Base-by-base conservation (phyloP, 495 filamentous ascomycete species). In the Penicillium alfredii region DNA sequence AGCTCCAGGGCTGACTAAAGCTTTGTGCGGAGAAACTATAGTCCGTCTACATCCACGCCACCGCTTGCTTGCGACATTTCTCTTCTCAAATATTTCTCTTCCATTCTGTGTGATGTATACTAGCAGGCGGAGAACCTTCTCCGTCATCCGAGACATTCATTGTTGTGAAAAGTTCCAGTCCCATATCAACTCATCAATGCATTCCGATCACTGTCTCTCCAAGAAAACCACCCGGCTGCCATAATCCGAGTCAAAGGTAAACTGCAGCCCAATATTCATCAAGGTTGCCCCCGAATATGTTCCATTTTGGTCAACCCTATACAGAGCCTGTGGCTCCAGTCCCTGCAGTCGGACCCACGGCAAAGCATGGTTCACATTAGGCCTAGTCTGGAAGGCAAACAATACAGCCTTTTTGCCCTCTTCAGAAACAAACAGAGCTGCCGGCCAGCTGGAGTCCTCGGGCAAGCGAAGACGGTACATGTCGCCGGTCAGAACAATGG, bases 361-460 rank as follows among this genome's bases (percentile, higher is more conserved):
- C 13, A 59, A 42, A 3, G 69, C 35, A 8, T 68, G 66, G 36
- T 73, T 70, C 4, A 72, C 42, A 15, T 50, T 58, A 0, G 64
- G 57, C 7, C 52, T 50, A 13, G 68, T 51, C 49, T 74, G 69
- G 54, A 74, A 76, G 9, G 56, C 63, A 40, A 76, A 76, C 8
- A 76, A 45, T 0, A 73, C 68, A 7, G 51, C 66, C 32, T 62
- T 51, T 8, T 39, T 45, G 2, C 49, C 57, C 38, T 69, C 66
- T 6, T 64, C 55, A 0, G 65, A 61, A n/a, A 72, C 57, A 41
- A 74, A 74, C 51, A 69, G 55, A 17, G 61, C 71, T 16, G 71
- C 72, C 8, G 73, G 73, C 70, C 70, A 75, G 32, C 74, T 69
- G 0, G 68, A 71, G 15, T 74, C 58, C 32, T 74, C 70, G 0